phyloP scores from a whole-genome alignment of 2,329 filamentous ascomycete species.

The Fusarium nurragi region DNA sequence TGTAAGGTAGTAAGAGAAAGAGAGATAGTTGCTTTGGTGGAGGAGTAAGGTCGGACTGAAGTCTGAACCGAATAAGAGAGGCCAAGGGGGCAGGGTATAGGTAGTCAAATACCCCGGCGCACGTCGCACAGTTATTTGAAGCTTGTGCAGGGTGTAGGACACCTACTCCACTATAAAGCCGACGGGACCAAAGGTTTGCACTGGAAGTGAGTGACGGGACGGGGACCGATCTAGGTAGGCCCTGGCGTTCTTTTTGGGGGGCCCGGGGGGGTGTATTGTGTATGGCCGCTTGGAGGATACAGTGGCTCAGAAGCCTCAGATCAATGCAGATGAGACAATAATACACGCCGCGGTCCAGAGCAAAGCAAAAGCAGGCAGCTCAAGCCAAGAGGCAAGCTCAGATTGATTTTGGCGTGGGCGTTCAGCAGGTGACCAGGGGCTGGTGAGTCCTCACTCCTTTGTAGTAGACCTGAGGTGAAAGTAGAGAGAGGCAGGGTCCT shows the following conservation, averaged over 20 bases:
- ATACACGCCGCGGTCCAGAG: too few relatives aligned
- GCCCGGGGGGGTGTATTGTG: not conserved
- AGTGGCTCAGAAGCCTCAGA: too few relatives aligned
- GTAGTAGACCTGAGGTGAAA: conserved; percentile 25
- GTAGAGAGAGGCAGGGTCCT: conserved; percentile 13
- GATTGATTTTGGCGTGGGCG: conserved; percentile 5
- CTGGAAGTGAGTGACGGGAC: not conserved
- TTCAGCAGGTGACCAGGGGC: conserved; percentile 28
- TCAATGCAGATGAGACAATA: too few relatives aligned
- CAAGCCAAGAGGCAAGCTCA: not conserved
- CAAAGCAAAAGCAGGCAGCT: not conserved
- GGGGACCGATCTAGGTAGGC: not conserved
- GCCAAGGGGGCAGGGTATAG: conserved; percentile 30
- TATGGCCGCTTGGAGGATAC: not conserved
- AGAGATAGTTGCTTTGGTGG: conserved; percentile 18
- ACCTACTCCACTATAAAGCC: conserved; percentile 29
- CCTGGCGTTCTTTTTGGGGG: conserved; percentile 5
- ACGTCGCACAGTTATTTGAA: conserved; percentile 31
- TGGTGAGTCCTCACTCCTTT: conserved; percentile 13
- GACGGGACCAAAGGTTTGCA: conserved; percentile 14
- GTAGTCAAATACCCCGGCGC: conserved; percentile 33
- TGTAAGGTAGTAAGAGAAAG: conserved; percentile 1
- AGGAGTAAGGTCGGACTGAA: conserved; percentile 25
- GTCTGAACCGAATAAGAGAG: conserved; percentile 26
- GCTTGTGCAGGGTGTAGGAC: conserved; percentile 24